A percentile compares a stretch with the other conserved stretches of the same genome.
These are phyloP conservation scores for Samsoniella hepiali DNA, from an alignment of 2,329 filamentous ascomycete genomes.

Conservation along the genomic window DNA sequence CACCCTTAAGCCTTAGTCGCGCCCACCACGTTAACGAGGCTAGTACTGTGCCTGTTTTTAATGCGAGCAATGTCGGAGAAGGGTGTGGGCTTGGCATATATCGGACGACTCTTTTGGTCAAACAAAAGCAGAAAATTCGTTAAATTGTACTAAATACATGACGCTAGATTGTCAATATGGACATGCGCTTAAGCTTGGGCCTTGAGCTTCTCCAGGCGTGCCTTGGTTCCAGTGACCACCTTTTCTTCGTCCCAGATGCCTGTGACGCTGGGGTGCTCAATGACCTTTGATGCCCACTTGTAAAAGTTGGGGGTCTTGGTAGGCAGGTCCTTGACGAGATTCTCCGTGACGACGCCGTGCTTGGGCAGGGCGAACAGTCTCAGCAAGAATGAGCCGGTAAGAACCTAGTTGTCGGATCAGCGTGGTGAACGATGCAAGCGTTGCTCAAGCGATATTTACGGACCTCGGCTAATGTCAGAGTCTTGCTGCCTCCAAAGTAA, in stretches of 20 bases:
- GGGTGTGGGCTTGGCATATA: too few relatives aligned
- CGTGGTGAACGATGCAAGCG: slow-evolving; percentile 6
- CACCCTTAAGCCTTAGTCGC: too few relatives aligned
- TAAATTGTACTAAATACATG: too few relatives aligned
- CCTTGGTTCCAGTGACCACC: slow-evolving; percentile 23
- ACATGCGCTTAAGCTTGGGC: neutral
- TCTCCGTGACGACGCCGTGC: slow-evolving; percentile 50
- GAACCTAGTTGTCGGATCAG: slow-evolving; percentile 41
- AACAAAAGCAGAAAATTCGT: too few relatives aligned
- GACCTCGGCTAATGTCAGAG: slow-evolving; percentile 72
- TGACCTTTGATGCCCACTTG: slow-evolving; percentile 62
- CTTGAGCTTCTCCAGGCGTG: slow-evolving; percentile 22
- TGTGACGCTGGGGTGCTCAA: slow-evolving; percentile 62
- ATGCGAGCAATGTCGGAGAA: too few relatives aligned
- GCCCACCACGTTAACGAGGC: too few relatives aligned
- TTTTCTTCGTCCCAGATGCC: slow-evolving; percentile 47
- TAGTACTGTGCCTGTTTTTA: too few relatives aligned
- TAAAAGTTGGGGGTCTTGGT: slow-evolving; percentile 62
- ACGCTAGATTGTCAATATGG: too few relatives aligned
- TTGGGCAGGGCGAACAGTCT: slow-evolving; percentile 55
- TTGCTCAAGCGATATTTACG: slow-evolving; percentile 18
- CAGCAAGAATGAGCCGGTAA: slow-evolving; percentile 65
- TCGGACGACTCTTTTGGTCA: too few relatives aligned
- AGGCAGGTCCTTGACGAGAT: slow-evolving; percentile 44
- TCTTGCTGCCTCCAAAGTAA: slow-evolving; percentile 62